Conservation (phyloP, 2,329 filamentous ascomycete genomes). For the Amylocarpus encephaloides region DNA sequence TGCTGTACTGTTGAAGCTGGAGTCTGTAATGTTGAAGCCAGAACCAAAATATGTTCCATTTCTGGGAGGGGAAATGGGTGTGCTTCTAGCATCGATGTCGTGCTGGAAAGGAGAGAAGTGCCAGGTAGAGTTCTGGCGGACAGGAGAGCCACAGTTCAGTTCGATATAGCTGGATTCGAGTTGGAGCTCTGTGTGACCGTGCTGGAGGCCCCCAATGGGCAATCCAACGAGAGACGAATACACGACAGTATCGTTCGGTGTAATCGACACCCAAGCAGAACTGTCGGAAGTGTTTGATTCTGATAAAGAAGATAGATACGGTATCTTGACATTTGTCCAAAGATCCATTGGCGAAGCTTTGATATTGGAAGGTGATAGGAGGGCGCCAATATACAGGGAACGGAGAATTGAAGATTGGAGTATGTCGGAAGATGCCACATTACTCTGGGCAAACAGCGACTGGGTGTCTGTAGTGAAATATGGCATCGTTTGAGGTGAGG, state of each 20-base stretch:
- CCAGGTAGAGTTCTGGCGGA: neutral
- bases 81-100: neutral
- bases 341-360: conserved; percentile 7
- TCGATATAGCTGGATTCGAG: conserved; percentile 11
- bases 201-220: conserved; percentile 4
- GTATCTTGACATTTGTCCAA: conserved; percentile 12
- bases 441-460: conserved; percentile 3
- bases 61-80: neutral
- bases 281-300: neutral
- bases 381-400: conserved; percentile 6
- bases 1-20: neutral
- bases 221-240: conserved; percentile 10
- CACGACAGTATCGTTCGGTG: neutral
- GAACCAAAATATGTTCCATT: conserved; percentile 7
- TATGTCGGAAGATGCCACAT: neutral
- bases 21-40: neutral
- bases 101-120: neutral
- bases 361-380: neutral
- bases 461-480: conserved; percentile 10
- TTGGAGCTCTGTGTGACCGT: neutral
- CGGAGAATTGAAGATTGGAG: conserved; percentile 1
- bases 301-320: conserved; percentile 7
- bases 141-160: conserved; percentile 1
- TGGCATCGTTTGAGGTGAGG: neutral
- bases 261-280: conserved; percentile 1